A percentile compares a stretch with the other conserved stretches of the same genome.
Conservation (phyloP, 2,329 filamentous ascomycete species). For the Ceratocystis destructans region DNA sequence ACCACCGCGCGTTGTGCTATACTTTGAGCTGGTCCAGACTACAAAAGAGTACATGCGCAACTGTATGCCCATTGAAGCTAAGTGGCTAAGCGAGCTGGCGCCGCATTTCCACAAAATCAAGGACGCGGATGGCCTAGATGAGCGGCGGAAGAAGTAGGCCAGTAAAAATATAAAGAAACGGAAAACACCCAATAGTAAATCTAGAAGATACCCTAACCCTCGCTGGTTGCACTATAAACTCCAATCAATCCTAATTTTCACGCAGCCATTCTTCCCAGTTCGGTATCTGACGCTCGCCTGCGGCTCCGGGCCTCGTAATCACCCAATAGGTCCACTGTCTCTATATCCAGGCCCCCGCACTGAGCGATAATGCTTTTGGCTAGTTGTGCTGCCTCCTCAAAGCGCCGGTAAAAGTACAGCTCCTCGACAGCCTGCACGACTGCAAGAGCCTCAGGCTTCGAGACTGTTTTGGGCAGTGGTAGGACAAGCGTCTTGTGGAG, state of each 20-base stretch:
- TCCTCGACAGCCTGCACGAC: slow-evolving; percentile 43
- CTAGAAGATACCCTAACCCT: slow-evolving; percentile 2
- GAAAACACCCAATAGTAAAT: not conserved
- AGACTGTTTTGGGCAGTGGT: slow-evolving; percentile 28
- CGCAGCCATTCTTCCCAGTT: not conserved
- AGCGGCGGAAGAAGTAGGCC: slow-evolving; percentile 38
- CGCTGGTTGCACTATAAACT: not conserved
- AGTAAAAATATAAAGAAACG: not conserved
- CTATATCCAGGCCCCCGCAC: slow-evolving; percentile 30
- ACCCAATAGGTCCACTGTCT: slow-evolving; percentile 30
- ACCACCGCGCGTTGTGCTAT: slow-evolving; percentile 67
- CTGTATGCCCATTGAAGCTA: slow-evolving; percentile 68
- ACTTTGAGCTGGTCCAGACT: slow-evolving; percentile 69
- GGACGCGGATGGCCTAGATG: slow-evolving; percentile 70
- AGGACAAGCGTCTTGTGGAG: slow-evolving; percentile 22
- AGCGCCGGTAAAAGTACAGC: slow-evolving; percentile 41
- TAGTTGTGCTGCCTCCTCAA: slow-evolving; percentile 33
- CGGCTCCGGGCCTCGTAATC: slow-evolving; percentile 26
- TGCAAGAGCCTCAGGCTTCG: slow-evolving; percentile 38
- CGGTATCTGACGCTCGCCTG: not conserved
- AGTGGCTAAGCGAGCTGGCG: slow-evolving; percentile 79
- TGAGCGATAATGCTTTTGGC: slow-evolving; percentile 25
- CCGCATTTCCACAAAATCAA: slow-evolving; percentile 92
- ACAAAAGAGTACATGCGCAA: slow-evolving; percentile 88
- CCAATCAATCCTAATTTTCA: not conserved